phyloP scores from a whole-genome alignment of 1,284 basidiomycete genomes.

The Tranzscheliella williamsii region DNA sequence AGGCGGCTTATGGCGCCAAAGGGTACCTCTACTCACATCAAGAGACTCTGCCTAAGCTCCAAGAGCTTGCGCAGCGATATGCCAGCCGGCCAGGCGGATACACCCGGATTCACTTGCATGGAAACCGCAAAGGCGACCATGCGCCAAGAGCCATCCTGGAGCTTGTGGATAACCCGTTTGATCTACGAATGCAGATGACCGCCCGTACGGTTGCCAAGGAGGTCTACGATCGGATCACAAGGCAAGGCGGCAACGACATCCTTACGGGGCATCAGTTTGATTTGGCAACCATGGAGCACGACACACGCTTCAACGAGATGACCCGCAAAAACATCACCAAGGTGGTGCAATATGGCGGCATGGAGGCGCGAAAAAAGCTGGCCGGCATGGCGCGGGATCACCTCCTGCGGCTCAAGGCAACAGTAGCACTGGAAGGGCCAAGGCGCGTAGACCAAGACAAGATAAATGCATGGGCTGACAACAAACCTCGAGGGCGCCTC shows the following conservation, averaged over 20 bases:
- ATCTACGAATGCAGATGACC: slow-evolving; percentile 68
- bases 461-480: slow-evolving; percentile 19
- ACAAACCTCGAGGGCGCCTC: slow-evolving; percentile 34
- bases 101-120: slow-evolving; percentile 88
- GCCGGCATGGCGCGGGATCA: slow-evolving; percentile 39
- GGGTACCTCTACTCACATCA: slow-evolving; percentile 49
- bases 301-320: slow-evolving; percentile 40
- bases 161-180: slow-evolving; percentile 88
- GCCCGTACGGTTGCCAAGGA: slow-evolving; percentile 54
- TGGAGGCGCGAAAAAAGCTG: slow-evolving; percentile 39
- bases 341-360: slow-evolving; percentile 49
- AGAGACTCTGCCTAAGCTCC: slow-evolving; percentile 75
- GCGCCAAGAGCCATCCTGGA: slow-evolving; percentile 90
- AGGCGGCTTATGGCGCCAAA: slow-evolving; percentile 37
- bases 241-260: slow-evolving; percentile 36
- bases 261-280: slow-evolving; percentile 33
- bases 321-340: slow-evolving; percentile 53
- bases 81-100: slow-evolving; percentile 85
- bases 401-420: slow-evolving; percentile 45
- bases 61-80: slow-evolving; percentile 79
- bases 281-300: slow-evolving; percentile 33
- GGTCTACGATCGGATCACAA: slow-evolving; percentile 37
- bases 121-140: slow-evolving; percentile 85
- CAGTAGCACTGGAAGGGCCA: slow-evolving; percentile 35
- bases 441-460: slow-evolving; percentile 36